Evolutionary conservation across 129 eudicot species (phyloP).

Genomic region (Calendula officinalis): DNA sequence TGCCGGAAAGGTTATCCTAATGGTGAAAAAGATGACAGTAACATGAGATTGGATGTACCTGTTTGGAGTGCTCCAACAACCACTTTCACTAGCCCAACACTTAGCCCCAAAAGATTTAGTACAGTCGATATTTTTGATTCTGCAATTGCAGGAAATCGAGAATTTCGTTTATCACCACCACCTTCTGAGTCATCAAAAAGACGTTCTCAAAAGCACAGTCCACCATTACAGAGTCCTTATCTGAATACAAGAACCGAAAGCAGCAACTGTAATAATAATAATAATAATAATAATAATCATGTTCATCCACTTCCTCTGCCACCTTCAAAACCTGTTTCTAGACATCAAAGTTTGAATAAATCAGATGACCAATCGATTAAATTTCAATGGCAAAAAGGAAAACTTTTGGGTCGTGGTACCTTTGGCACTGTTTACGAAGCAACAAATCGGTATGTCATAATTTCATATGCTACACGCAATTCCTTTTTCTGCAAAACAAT

Average conservation of each 20-base stretch:
- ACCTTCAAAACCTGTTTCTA: conserved; percentile 48
- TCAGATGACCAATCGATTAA: conserved; percentile 43
- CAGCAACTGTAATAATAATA: conserved; percentile 32
- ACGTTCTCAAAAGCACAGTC: conserved; percentile 53
- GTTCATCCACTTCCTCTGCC: conserved; percentile 74
- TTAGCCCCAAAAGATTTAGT: conserved; percentile 66
- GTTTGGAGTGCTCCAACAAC: conserved; percentile 76
- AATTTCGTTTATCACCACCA: conserved; percentile 24
- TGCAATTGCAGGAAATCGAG: conserved; percentile 26
- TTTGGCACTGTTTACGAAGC: conserved; percentile 83
- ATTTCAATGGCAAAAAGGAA: conserved; percentile 74
- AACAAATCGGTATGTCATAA: conserved; percentile 47
- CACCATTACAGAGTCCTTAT: conserved; percentile 40
- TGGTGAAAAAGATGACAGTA: conserved; percentile 28
- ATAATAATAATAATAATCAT: no score
- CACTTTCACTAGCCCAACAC: conserved; percentile 64
- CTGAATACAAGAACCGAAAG: conserved; percentile 34
- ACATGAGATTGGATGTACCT: conserved; percentile 53
- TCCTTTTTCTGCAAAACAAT: not conserved
- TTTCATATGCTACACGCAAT: not conserved
- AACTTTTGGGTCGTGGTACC: conserved; percentile 81
- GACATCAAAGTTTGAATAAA: conserved; percentile 39
- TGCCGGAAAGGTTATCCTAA: conserved; percentile 47
- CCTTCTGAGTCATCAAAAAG: conserved; percentile 39
- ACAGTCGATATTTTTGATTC: conserved; percentile 47